Percentiles rank a stretch among this genome's conserved stretches.
Conservation (phyloP, 2,329 filamentous ascomycete species). For the Aspergillus novofumigatus region DNA sequence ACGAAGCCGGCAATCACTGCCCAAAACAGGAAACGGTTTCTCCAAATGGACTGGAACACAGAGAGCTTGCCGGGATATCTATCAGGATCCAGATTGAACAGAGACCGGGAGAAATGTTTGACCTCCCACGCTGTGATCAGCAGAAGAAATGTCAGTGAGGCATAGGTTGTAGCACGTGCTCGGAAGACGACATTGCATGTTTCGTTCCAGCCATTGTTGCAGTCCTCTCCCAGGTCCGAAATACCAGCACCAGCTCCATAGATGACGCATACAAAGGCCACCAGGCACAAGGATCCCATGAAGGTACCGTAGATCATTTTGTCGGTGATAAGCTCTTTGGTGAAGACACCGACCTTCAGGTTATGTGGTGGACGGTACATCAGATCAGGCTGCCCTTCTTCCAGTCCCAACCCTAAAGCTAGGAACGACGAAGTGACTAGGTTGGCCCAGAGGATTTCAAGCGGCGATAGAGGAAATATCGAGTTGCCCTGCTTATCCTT, state of each 20-base stretch:
- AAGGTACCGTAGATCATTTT: conserved; percentile 41
- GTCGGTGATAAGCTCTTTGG: conserved; percentile 37
- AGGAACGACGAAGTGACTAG: conserved; percentile 84
- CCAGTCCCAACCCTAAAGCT: conserved; percentile 79
- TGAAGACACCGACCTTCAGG: conserved; percentile 38
- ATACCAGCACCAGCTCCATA: conserved; percentile 35
- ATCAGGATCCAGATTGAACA: conserved; percentile 60
- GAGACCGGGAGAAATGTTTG: conserved; percentile 66
- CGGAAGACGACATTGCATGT: conserved; percentile 57
- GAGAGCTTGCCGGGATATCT: conserved; percentile 58
- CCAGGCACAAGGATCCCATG: conserved; percentile 45
- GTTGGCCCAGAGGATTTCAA: conserved; percentile 90
- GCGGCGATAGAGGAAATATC: conserved; percentile 77
- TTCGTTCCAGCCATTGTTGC: conserved; percentile 48
- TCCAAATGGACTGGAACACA: conserved; percentile 62
- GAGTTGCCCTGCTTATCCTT: conserved; percentile 67
- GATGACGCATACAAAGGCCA: conserved; percentile 37
- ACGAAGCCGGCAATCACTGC: conserved; percentile 55
- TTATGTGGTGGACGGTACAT: conserved; percentile 77
- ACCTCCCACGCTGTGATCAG: conserved; percentile 77
- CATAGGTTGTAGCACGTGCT: conserved; percentile 69
- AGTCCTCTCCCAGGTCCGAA: conserved; percentile 51
- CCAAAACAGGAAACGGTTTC: conserved; percentile 68
- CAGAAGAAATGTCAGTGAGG: conserved; percentile 68
- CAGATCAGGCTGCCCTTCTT: conserved; percentile 68